phyloP scores from a whole-genome alignment of 2,329 filamentous ascomycete genomes.

The Cephalotrichum gorgonifer region DNA sequence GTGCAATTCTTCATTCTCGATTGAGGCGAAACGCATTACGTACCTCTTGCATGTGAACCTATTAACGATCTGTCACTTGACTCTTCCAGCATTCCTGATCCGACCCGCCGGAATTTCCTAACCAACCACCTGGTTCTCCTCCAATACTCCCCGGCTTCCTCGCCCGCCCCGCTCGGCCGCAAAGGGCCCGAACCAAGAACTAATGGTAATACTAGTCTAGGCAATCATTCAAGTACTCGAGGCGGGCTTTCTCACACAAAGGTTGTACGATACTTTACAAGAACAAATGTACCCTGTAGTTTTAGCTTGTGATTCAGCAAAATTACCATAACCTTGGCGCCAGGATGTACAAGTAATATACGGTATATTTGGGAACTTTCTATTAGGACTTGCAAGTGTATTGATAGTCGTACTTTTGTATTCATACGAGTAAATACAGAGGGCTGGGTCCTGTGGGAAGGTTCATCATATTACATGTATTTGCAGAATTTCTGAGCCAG shows the following conservation, averaged over 20 bases:
- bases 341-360: no score
- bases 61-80: neutral
- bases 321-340: neutral
- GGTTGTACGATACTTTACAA: no score
- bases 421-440: no score
- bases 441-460: neutral
- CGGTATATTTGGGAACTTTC: no score
- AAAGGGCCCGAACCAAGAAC: neutral
- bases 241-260: no score
- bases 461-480: neutral
- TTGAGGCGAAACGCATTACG: no score
- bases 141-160: neutral
- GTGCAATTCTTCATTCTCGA: no score
- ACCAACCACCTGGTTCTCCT: neutral
- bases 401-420: no score
- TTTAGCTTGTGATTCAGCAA: no score
- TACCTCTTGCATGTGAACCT: neutral
- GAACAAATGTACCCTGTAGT: no score
- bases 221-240: neutral
- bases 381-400: no score
- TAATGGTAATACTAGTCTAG: neutral
- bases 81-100: neutral
- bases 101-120: neutral
- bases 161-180: neutral
- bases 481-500: neutral